These are phyloP conservation scores for Diaporthe longicolla DNA, from an alignment of 2,329 filamentous ascomycete genomes.

Conservation along the genomic window DNA sequence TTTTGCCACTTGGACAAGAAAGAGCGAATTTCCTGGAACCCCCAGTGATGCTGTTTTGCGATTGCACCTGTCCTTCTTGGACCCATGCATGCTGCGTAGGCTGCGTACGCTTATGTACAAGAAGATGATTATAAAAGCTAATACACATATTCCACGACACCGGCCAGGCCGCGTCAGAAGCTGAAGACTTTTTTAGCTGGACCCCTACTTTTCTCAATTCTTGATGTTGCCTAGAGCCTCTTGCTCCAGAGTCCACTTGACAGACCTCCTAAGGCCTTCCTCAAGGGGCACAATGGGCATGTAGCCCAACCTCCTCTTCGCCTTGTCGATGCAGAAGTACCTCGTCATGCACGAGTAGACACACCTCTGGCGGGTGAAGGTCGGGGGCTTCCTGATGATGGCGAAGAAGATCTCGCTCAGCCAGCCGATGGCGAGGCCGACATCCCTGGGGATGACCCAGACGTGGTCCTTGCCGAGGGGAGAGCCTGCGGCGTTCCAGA, in stretches of 20 bases:
- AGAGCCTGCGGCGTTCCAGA: constrained; percentile 77
- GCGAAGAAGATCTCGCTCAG: constrained; percentile 66
- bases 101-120: constrained; percentile 35
- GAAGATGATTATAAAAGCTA: constrained; percentile 38
- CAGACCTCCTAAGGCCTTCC: constrained; percentile 71
- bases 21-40: background rate
- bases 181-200: no score
- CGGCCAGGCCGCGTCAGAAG: background rate
- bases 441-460: constrained; percentile 66
- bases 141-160: background rate
- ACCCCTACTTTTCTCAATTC: constrained; percentile 15
- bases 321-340: constrained; percentile 84
- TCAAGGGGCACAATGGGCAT: constrained; percentile 75
- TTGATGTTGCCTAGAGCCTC: constrained; percentile 52
- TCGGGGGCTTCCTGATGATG: constrained; percentile 66
- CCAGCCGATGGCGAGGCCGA: constrained; percentile 67
- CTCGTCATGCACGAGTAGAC: constrained; percentile 80
- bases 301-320: constrained; percentile 79
- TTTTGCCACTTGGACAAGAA: constrained; percentile 23
- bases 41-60: background rate
- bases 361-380: constrained; percentile 72
- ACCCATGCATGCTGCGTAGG: background rate
- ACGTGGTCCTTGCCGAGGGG: constrained; percentile 66
- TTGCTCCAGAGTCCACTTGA: constrained; percentile 69
- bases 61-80: constrained; percentile 5